phyloP scores from a whole-genome alignment of 495 filamentous ascomycete species.

The Tuber microsphaerosporum region DNA sequence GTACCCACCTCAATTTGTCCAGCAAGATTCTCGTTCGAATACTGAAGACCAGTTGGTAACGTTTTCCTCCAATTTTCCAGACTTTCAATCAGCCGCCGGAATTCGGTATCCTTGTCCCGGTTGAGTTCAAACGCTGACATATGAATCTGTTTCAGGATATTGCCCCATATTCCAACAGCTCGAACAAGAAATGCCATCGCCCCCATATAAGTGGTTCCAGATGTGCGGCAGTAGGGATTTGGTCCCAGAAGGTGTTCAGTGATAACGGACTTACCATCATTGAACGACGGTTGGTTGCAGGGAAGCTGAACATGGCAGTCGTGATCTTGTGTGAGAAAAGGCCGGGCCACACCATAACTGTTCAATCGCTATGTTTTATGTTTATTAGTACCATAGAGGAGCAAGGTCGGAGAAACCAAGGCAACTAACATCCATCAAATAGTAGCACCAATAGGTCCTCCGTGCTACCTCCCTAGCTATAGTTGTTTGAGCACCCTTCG shows the following conservation, averaged over 20 bases:
- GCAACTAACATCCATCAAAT: constrained; percentile 42
- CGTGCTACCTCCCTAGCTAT: constrained; percentile 34
- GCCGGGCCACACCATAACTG: constrained; percentile 40
- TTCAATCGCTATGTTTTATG: constrained; percentile 35
- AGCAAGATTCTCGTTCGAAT: constrained; percentile 41
- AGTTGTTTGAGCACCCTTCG: constrained; percentile 31
- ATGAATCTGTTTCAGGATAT: constrained; percentile 41
- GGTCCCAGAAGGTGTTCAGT: constrained; percentile 38
- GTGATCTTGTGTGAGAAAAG: constrained; percentile 41
- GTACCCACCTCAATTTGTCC: constrained; percentile 41
- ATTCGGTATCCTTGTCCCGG: constrained; percentile 24
- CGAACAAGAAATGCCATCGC: constrained; percentile 42
- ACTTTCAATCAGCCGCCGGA: constrained; percentile 26
- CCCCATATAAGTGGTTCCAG: constrained; percentile 36
- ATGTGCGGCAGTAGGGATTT: constrained; percentile 29
- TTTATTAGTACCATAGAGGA: constrained; percentile 13
- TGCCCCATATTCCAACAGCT: constrained; percentile 39
- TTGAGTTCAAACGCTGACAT: constrained; percentile 33
- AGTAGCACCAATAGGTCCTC: constrained; percentile 42
- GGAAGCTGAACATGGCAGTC: constrained; percentile 41
- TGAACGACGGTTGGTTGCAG: constrained; percentile 40
- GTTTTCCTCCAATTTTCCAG: constrained; percentile 36
- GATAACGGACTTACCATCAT: constrained; percentile 31
- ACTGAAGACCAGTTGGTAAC: constrained; percentile 35
- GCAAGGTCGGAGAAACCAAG: neutral